phyloP scores from a whole-genome alignment of 495 filamentous ascomycete genomes.

The Neurospora africana region DNA sequence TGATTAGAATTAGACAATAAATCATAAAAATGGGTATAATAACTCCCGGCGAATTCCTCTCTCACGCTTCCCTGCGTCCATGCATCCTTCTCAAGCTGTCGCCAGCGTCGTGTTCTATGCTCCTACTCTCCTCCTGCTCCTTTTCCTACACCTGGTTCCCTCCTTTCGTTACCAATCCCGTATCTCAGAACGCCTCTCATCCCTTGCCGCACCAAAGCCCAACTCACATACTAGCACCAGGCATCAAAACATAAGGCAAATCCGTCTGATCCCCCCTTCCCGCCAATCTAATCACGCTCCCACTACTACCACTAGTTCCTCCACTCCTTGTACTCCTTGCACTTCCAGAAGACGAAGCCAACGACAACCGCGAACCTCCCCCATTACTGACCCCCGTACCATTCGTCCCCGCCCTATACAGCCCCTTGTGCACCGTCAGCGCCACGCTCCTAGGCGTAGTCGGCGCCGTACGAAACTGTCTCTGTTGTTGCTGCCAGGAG shows the following conservation, averaged over 20 bases:
- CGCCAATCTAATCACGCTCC: constrained; percentile 31
- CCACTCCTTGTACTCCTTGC: background rate
- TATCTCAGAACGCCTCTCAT: background rate
- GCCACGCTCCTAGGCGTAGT: constrained; percentile 37
- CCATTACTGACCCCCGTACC: background rate
- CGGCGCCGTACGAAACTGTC: constrained; percentile 39
- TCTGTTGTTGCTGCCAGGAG: constrained; percentile 12
- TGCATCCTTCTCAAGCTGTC: background rate
- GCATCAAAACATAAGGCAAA: constrained; percentile 33
- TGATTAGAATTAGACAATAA: background rate
- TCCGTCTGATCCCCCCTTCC: constrained; percentile 23
- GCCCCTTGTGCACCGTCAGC: constrained; percentile 3
- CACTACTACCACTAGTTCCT: constrained; percentile 3
- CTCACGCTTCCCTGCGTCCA: background rate
- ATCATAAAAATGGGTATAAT: background rate
- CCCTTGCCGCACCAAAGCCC: background rate
- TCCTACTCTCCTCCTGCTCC: background rate
- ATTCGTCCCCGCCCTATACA: background rate
- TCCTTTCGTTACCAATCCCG: background rate
- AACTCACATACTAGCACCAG: constrained; percentile 1
- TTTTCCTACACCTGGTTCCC: background rate
- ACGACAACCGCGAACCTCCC: background rate
- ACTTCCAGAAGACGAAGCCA: constrained; percentile 12
- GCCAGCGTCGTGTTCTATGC: background rate
- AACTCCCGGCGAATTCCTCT: background rate